Evolutionary conservation across 192 early-diverging fungal genomes (phyloP).

Genomic region (Coemansia sp.): DNA sequence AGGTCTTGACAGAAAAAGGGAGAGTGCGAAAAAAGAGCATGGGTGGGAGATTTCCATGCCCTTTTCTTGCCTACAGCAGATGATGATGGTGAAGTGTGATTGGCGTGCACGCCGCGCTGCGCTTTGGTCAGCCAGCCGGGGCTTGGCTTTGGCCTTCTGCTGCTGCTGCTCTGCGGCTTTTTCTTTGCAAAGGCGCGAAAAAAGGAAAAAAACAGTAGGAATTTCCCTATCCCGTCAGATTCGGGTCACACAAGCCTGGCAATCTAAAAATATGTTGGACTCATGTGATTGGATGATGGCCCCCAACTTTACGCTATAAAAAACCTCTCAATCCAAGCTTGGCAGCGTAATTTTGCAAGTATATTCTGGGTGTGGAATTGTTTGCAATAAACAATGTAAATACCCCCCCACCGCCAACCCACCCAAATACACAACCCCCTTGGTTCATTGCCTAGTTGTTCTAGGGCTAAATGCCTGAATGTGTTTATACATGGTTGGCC

Average conservation of each 20-base stretch:
- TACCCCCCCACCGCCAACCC: no score
- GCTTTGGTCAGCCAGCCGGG: no score
- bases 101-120: no score
- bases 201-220: neutral
- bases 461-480: no score
- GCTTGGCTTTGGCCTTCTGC: no score
- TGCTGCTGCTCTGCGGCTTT: neutral
- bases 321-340: neutral
- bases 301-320: neutral
- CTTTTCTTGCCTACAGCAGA: neutral
- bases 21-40: neutral
- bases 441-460: no score
- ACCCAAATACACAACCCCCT: no score
- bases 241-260: neutral
- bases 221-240: neutral
- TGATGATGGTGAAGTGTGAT: neutral
- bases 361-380: no score
- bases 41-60: neutral
- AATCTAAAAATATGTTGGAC: conserved; percentile 20
- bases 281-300: conserved; percentile 23
- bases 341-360: neutral
- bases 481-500: neutral
- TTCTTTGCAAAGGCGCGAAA: neutral
- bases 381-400: no score
- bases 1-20: conserved; percentile 4